A percentile compares a stretch with the other conserved stretches of the same genome.
These are phyloP conservation scores for Nakaseomyces delphensis DNA, from an alignment of 1,139 yeast genomes.

Conservation along the genomic window DNA sequence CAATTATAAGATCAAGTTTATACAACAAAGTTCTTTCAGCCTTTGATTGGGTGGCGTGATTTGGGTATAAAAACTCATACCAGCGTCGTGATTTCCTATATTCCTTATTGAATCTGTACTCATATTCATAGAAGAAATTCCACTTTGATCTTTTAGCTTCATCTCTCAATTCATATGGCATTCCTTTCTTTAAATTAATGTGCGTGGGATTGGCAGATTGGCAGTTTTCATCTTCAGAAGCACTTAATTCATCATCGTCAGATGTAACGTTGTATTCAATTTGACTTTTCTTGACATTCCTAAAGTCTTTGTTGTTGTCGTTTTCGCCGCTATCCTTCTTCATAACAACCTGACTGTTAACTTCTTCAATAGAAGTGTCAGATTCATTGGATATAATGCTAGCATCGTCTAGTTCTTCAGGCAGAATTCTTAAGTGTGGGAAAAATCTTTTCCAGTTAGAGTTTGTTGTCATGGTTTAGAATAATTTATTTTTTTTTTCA, in stretches of 20 bases:
- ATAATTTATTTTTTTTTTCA: background rate
- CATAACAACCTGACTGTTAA: background rate
- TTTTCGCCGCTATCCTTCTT: background rate
- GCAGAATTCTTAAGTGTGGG: conserved; percentile 23
- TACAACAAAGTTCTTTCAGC: conserved; percentile 46
- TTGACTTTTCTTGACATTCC: conserved; percentile 1
- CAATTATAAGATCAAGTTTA: conserved; percentile 54
- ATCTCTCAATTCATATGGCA: conserved; percentile 33
- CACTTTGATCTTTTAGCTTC: conserved; percentile 58
- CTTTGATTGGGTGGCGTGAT: conserved; percentile 46
- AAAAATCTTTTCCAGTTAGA: conserved; percentile 14
- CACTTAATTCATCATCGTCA: conserved; percentile 2
- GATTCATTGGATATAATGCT: background rate
- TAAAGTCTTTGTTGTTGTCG: background rate
- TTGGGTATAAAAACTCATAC: conserved; percentile 39
- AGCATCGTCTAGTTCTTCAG: conserved; percentile 17
- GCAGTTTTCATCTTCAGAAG: background rate
- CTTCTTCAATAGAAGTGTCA: conserved; percentile 3
- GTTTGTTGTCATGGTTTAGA: background rate
- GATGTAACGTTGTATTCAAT: conserved; percentile 1
- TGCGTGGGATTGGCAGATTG: background rate
- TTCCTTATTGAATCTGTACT: conserved; percentile 43
- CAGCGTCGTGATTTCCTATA: conserved; percentile 42
- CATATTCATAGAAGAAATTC: conserved; percentile 56
- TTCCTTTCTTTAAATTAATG: conserved; percentile 1